A percentile compares a stretch with the other conserved stretches of the same genome.
Evolutionary conservation across 164 flowering plant species (phyloP).

Genomic region (Cinnamomum micranthum): DNA sequence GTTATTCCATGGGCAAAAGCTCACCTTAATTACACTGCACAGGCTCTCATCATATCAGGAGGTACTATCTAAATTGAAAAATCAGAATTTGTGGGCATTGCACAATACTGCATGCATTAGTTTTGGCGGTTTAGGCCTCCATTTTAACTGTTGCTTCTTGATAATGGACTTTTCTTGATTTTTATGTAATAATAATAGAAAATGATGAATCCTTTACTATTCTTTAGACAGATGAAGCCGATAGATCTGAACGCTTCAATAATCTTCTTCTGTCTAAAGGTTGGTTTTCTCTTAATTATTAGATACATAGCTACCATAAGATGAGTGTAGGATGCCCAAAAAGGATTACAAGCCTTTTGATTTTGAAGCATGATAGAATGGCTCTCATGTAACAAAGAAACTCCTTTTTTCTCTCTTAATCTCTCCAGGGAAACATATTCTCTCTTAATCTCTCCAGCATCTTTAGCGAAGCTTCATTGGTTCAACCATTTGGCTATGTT

Average conservation of each 20-base stretch:
- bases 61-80: constrained; percentile 36
- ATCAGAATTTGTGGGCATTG: neutral
- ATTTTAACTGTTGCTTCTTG: neutral
- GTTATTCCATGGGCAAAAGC: constrained; percentile 87
- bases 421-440: neutral
- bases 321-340: neutral
- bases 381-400: no score
- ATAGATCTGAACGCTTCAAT: neutral
- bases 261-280: no score
- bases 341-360: neutral
- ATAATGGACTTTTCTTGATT: no score
- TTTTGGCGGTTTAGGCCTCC: neutral
- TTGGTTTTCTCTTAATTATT: neutral
- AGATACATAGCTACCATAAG: neutral
- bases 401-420: no score
- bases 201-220: no score
- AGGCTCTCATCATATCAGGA: constrained; percentile 84
- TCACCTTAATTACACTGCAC: constrained; percentile 82
- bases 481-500: neutral
- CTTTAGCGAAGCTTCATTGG: neutral
- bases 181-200: no score
- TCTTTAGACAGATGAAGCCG: neutral
- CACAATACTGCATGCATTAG: neutral
- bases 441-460: neutral
- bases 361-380: neutral